Evolutionary conservation across 1,284 basidiomycete genomes (phyloP), one percentile per base, ranked within the genome.

Genomic region (Limonomyces culmigenus): DNA sequence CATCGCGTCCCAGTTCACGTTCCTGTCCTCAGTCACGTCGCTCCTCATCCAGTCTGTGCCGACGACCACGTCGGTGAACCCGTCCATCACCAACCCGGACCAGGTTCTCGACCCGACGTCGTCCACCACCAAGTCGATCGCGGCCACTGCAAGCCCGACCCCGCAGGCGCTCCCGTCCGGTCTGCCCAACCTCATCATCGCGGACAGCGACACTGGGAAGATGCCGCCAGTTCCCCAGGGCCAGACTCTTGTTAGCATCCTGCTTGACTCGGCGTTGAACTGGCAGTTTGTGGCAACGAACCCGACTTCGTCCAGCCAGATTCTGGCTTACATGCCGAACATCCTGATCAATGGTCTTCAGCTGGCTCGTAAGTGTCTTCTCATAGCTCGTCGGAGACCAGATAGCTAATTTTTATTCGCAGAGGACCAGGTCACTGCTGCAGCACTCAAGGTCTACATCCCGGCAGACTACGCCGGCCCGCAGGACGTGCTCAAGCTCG

Each of bases 211-310:
- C 35, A 46, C 18, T 42, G 49, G 1, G 37, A 36, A 15, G 41
- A 43, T 32, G 41, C 40, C 12, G 48, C 61, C 42, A 46, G n/a
- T n/a, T n/a, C n/a, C 67, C 15, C 36, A 15, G 2, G 62, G 54
- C 0, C 65, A 58, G 40, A 59, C 59, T 5, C 33, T 70, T 35
- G 65, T 81, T 47, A 70, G 59, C 36, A 45, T 84, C 20, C 45
- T 79, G 45, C 79, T 79, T 52, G 62, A 68, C 35, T 29, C 37
- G 0, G 56, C 52, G 10, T 54, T 85, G 37, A 65, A 63, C 39
- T 86, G 80, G 80, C 29, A 47, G 0, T 80, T 72, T 42, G 76
- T 84, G 2, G 63, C 63, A n/a, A 39, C 36, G 4, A 64, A 56
- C 41, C 32, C 50, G 5, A 50, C 66, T 19, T 59, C 70, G 3